Conservation (phyloP, 306 rosid genomes). For the Quercus agrifolia region DNA sequence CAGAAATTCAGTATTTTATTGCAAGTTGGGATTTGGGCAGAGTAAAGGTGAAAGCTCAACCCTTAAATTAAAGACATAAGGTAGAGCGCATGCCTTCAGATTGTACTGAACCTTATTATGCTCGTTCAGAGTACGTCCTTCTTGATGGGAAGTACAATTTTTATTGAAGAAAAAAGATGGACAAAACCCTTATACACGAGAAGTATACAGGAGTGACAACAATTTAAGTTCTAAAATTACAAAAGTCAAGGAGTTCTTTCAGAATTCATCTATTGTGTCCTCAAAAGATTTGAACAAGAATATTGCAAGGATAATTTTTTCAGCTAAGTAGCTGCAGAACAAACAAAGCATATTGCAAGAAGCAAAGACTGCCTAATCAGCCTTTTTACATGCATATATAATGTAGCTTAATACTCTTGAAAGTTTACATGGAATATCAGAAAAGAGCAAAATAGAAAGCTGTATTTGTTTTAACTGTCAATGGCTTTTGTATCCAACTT, state of each 20-base stretch:
- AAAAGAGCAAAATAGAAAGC: neutral
- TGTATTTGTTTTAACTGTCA: conserved; percentile 7
- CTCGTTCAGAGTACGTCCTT: neutral
- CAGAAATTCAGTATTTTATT: neutral
- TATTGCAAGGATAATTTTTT: neutral
- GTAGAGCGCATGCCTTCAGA: neutral
- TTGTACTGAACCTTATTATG: neutral
- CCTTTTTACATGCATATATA: neutral
- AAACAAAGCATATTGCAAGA: neutral
- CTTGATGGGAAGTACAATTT: too few species aligned
- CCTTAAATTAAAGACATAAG: neutral
- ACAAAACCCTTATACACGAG: neutral
- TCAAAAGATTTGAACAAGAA: neutral
- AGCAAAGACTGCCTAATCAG: neutral
- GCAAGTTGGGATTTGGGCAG: neutral
- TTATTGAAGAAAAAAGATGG: neutral
- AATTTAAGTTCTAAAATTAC: too few species aligned
- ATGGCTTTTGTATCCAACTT: conserved; percentile 31
- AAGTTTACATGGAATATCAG: neutral
- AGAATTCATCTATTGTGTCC: too few species aligned
- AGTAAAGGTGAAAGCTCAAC: neutral
- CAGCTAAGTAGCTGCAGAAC: neutral
- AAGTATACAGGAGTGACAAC: too few species aligned
- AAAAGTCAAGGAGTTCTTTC: too few species aligned
- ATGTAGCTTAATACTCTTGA: neutral